These are phyloP conservation scores for Aspergillus olivimuriae DNA, from an alignment of 495 filamentous ascomycete genomes.

Conservation along the genomic window DNA sequence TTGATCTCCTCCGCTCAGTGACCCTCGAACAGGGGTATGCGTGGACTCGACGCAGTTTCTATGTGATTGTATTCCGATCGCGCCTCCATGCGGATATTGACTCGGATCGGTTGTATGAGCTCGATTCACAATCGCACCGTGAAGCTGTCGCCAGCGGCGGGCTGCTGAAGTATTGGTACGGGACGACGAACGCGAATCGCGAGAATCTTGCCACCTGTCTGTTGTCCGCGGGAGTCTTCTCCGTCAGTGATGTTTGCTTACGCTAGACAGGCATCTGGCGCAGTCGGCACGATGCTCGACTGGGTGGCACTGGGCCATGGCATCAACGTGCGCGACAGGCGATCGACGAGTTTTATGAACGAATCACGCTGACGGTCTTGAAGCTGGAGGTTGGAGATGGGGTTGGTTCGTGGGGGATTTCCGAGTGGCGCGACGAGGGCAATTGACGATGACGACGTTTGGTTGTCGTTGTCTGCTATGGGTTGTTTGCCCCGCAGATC, in stretches of 20 bases:
- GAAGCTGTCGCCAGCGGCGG: slow-evolving; percentile 74
- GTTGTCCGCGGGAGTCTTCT: slow-evolving; percentile 7
- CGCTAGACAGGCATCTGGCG: slow-evolving; percentile 55
- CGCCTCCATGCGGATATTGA: slow-evolving; percentile 55
- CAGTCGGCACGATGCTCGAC: slow-evolving; percentile 58
- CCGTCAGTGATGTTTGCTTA: neutral
- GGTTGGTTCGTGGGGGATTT: slow-evolving; percentile 51
- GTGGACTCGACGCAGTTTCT: slow-evolving; percentile 65
- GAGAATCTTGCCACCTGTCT: slow-evolving; percentile 70
- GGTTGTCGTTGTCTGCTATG: neutral
- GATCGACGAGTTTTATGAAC: slow-evolving; percentile 37
- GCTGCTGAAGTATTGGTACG: slow-evolving; percentile 90
- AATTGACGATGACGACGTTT: slow-evolving; percentile 3
- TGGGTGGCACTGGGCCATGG: slow-evolving; percentile 57
- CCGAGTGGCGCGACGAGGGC: slow-evolving; percentile 46
- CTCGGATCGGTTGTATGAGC: slow-evolving; percentile 50
- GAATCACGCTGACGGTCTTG: slow-evolving; percentile 55
- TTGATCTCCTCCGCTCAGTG: slow-evolving; percentile 43
- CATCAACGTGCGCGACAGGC: slow-evolving; percentile 37
- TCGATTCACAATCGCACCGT: slow-evolving; percentile 70
- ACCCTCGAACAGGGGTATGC: slow-evolving; percentile 35
- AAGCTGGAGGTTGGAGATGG: slow-evolving; percentile 53
- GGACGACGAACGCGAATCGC: slow-evolving; percentile 53
- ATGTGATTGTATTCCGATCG: slow-evolving; percentile 77
- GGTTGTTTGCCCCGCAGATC: neutral